Evolutionary conservation across 306 rosid species (phyloP), one percentile per base, ranked within the genome.

Genomic region (Comarum palustre): DNA sequence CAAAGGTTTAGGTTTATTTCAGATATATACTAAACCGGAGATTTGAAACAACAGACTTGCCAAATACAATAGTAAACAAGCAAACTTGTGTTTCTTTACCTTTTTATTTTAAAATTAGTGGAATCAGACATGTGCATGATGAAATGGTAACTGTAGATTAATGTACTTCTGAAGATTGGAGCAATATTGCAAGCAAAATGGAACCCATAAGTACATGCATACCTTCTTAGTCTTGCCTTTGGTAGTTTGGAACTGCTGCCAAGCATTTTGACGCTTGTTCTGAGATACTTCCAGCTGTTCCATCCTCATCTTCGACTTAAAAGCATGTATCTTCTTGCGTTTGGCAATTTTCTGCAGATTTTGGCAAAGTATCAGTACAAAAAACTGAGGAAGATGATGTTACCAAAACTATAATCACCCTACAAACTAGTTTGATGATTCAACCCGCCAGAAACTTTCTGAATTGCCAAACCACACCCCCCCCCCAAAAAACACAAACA

Each of bases 161-260:
- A 34, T n/a, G 50, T 45, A 38, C 24, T 31, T 8, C 0, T 16
- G 32, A 34, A 22, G 54, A 51, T 42, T 29, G 17, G 17, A 11
- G 24, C 34, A 69, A 69, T 12, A 3, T 50, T 19, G 46, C 66
- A 75, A 68, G 22, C 8, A 19, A 50, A 63, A 43, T 36, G 71
- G 55, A 68, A 32, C 48, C 20, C 43, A 46, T 55, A 69, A 66
- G 6, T 50, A 20, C 68, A 22, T 54, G 76, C 65, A 34, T 80
- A 93, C 98, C 98, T 94, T 94, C 78, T 94, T 94, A 27, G 98
- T 48, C 85, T 94, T 94, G 76, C 99, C 99, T 86, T 91, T 94
- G 68, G 91, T 79, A 46, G 97, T 71, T 78, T 94, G 99, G 79
- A 94, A 94, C 81, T 94, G 97, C 88, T 94, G 99, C 98, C 98